These are phyloP conservation scores for Colletotrichum australisinense DNA, from an alignment of 2,329 filamentous ascomycete genomes.

Conservation along the genomic window DNA sequence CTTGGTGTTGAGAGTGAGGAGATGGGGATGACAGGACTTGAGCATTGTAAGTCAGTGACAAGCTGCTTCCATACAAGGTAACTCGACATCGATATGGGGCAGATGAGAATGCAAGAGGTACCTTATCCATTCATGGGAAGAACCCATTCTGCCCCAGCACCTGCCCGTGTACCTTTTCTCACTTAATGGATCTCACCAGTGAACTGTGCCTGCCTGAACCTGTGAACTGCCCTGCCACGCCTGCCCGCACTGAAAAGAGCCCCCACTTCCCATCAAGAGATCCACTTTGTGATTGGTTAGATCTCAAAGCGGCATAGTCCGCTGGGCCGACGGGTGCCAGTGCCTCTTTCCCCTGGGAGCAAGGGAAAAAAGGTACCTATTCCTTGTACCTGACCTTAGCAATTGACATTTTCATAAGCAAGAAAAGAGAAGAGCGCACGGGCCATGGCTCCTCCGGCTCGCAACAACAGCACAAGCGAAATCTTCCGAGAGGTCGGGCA, in stretches of 20 bases:
- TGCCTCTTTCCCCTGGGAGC: slow-evolving; percentile 4
- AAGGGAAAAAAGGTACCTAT: not conserved
- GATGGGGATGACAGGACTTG: not conserved
- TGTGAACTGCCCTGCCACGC: not conserved
- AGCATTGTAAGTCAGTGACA: not conserved
- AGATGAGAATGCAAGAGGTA: not conserved
- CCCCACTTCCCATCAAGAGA: not conserved
- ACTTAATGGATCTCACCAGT: not conserved
- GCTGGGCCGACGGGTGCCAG: not conserved
- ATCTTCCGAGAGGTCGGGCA: slow-evolving; percentile 54
- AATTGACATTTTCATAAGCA: slow-evolving; percentile 17
- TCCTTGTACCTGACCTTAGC: not conserved
- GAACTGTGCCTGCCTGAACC: not conserved
- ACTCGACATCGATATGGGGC: not conserved
- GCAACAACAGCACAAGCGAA: slow-evolving; percentile 47
- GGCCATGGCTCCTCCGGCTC: slow-evolving; percentile 34
- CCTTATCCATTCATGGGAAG: not conserved
- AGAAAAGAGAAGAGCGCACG: slow-evolving; percentile 7
- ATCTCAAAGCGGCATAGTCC: slow-evolving; percentile 18
- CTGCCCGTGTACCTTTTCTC: not conserved
- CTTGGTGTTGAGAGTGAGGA: not conserved
- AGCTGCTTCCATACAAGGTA: too few species aligned
- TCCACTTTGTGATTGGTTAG: slow-evolving; percentile 1
- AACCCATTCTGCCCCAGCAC: not conserved
- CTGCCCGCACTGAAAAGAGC: not conserved